phyloP scores from a whole-genome alignment of 179 eudicot species.

The Spinacia oleracea region DNA sequence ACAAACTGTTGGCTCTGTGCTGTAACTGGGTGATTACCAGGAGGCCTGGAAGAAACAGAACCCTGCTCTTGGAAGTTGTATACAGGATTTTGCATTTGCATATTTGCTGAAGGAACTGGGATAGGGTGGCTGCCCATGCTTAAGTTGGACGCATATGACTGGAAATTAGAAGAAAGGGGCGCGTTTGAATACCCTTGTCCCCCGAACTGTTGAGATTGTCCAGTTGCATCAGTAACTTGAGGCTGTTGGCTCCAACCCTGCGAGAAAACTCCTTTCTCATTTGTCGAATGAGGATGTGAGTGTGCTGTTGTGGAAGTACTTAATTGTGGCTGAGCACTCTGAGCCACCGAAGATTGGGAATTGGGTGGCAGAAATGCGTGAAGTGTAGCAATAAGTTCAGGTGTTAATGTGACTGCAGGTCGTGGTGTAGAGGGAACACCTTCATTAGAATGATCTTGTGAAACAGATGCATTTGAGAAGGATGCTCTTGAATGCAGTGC shows the following conservation, averaged over 20 bases:
- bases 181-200: constrained; percentile 44
- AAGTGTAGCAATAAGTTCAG: constrained; percentile 88
- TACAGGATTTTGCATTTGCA: constrained; percentile 48
- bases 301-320: constrained; percentile 34
- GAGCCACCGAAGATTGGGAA: constrained; percentile 42
- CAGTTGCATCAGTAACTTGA: constrained; percentile 41
- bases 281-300: constrained; percentile 29
- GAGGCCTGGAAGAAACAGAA: constrained; percentile 44
- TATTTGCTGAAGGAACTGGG: constrained; percentile 28
- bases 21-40: constrained; percentile 25
- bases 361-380: constrained; percentile 64
- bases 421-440: constrained; percentile 41
- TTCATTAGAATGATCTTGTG: constrained; percentile 35
- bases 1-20: constrained; percentile 46
- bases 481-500: constrained; percentile 35
- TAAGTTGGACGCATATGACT: constrained; percentile 33
- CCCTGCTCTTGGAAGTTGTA: constrained; percentile 49
- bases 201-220: constrained; percentile 48
- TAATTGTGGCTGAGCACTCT: constrained; percentile 37
- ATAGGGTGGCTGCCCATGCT: constrained; percentile 32
- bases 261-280: constrained; percentile 24
- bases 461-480: constrained; percentile 36
- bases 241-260: constrained; percentile 61
- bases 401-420: constrained; percentile 65
- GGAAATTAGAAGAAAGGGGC: constrained; percentile 38